Evolutionary conservation across 2,329 filamentous ascomycete genomes (phyloP).

Genomic region (Fusarium coicis): DNA sequence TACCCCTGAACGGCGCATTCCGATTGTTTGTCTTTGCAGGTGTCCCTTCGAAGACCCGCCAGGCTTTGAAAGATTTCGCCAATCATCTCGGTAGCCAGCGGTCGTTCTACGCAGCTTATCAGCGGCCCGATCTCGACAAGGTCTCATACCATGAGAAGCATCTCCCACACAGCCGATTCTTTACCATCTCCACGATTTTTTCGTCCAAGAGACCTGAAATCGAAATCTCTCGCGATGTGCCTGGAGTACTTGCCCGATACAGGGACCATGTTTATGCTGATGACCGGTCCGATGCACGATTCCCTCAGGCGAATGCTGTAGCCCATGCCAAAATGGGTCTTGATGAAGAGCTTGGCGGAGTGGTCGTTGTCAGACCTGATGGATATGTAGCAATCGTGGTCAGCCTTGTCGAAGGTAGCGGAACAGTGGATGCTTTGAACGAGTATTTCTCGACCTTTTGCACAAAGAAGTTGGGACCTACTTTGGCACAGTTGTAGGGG

Average conservation of each 20-base stretch:
- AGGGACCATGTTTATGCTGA: slow-evolving; percentile 87
- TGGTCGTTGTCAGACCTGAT: slow-evolving; percentile 87
- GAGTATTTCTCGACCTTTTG: slow-evolving; percentile 82
- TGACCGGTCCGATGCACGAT: slow-evolving; percentile 77
- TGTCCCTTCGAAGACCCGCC: slow-evolving; percentile 65
- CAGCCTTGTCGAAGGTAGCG: slow-evolving; percentile 77
- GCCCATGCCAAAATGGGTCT: slow-evolving; percentile 91
- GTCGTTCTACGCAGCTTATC: slow-evolving; percentile 78
- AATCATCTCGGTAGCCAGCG: slow-evolving; percentile 69
- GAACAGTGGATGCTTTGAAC: slow-evolving; percentile 84
- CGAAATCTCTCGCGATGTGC: slow-evolving; percentile 77
- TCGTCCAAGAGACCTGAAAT: slow-evolving; percentile 74
- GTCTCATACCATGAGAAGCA: slow-evolving; percentile 83
- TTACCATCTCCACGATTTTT: slow-evolving; percentile 82
- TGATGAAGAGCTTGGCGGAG: slow-evolving; percentile 75
- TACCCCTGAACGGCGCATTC: slow-evolving; percentile 89
- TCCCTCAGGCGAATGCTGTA: slow-evolving; percentile 75
- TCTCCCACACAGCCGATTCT: slow-evolving; percentile 86
- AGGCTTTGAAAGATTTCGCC: slow-evolving; percentile 77
- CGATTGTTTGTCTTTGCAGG: slow-evolving; percentile 90
- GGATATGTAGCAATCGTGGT: slow-evolving; percentile 86
- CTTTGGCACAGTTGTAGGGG: slow-evolving; percentile 43
- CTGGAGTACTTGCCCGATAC: slow-evolving; percentile 77
- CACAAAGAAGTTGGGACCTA: slow-evolving; percentile 64
- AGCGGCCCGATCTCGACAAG: slow-evolving; percentile 67